Evolutionary conservation across 208 protist genomes (phyloP).

Genomic region (Leptomonas seymouri): DNA sequence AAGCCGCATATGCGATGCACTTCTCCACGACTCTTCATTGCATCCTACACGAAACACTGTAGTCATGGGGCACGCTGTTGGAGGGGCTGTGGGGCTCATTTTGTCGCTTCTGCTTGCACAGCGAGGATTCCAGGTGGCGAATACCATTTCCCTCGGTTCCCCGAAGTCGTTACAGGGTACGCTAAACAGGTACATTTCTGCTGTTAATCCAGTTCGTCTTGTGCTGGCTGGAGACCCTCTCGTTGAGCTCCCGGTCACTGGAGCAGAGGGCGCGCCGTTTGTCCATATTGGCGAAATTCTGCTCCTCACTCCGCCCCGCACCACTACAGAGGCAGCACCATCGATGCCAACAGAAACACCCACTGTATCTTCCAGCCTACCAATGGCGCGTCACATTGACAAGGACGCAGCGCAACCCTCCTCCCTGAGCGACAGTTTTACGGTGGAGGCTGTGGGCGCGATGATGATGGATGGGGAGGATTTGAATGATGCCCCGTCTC

Average conservation of each 20-base stretch:
- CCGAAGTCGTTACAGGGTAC: constrained; percentile 70
- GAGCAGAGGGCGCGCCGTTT: constrained; percentile 72
- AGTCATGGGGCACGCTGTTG: constrained; percentile 79
- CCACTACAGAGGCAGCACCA: not conserved
- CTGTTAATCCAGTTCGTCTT: constrained; percentile 75
- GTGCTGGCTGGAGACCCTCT: constrained; percentile 82
- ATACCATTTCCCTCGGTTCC: constrained; percentile 74
- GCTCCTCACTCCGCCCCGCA: constrained; percentile 37
- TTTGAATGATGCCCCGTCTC: not conserved
- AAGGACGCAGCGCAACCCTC: not conserved
- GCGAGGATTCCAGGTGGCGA: constrained; percentile 72
- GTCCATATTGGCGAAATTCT: constrained; percentile 85
- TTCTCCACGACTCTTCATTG: constrained; percentile 69
- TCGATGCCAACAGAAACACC: not conserved
- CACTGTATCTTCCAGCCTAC: not conserved
- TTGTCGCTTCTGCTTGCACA: constrained; percentile 57
- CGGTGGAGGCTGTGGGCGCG: constrained; percentile 31
- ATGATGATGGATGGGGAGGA: constrained; percentile 10
- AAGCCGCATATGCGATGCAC: constrained; percentile 56
- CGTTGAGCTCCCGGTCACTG: constrained; percentile 79
- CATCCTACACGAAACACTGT: constrained; percentile 77
- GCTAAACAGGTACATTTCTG: constrained; percentile 63
- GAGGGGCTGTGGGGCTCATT: constrained; percentile 67
- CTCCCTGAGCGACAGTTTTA: constrained; percentile 13
- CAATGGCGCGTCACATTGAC: constrained; percentile 1